Percentiles rank a stretch among this genome's conserved stretches.
phyloP scores from a whole-genome alignment of 805 yeast genomes.

The Pichia nakasei region DNA sequence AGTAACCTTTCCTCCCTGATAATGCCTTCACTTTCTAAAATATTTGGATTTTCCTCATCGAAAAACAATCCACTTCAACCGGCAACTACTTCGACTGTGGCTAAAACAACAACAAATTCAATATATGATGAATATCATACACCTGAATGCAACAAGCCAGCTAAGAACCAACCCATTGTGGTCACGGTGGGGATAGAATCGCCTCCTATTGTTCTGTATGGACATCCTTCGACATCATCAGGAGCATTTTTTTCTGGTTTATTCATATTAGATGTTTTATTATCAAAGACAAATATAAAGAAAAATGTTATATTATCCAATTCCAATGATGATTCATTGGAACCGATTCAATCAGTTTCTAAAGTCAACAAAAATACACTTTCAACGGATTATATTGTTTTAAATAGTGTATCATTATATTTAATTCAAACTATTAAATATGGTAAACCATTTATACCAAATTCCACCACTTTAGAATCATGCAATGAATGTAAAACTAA shows the following conservation, averaged over 20 bases:
- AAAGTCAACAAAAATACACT: conserved; percentile 15
- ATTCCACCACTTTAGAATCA: conserved; percentile 35
- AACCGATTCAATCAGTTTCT: conserved; percentile 20
- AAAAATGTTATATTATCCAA: not conserved
- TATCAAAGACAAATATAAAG: conserved; percentile 1
- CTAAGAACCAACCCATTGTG: conserved; percentile 22
- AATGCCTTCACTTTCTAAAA: not conserved
- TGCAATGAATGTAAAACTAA: conserved; percentile 54
- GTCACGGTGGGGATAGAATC: conserved; percentile 66
- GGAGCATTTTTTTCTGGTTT: conserved; percentile 86
- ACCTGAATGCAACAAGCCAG: conserved; percentile 17
- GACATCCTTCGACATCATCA: conserved; percentile 64
- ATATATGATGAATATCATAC: conserved; percentile 21
- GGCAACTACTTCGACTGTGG: not conserved
- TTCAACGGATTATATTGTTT: conserved; percentile 34
- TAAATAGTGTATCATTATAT: conserved; percentile 52
- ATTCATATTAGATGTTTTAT: conserved; percentile 46
- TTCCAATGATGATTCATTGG: not conserved
- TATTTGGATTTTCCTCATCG: not conserved
- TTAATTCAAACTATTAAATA: conserved; percentile 65
- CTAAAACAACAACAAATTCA: not conserved
- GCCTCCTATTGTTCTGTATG: conserved; percentile 86
- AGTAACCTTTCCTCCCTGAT: too few species aligned
- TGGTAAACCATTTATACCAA: conserved; percentile 58
- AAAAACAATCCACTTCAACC: not conserved